Conservation (phyloP, 768 basidiomycete genomes). For the Russula earlei region DNA sequence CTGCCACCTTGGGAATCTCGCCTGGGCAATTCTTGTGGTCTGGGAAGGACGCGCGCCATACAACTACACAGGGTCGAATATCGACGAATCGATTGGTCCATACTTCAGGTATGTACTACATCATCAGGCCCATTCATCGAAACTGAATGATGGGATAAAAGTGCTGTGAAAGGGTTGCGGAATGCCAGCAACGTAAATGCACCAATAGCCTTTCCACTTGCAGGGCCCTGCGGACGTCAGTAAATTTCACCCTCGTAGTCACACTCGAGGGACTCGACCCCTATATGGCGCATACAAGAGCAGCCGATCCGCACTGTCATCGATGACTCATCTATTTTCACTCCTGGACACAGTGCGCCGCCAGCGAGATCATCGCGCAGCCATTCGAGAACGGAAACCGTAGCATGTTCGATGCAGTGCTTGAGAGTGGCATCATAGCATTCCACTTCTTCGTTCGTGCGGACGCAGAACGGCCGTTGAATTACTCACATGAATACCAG, state of each 20-base stretch:
- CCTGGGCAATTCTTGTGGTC: constrained; percentile 29
- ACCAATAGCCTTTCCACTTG: background rate
- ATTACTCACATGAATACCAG: constrained; percentile 52
- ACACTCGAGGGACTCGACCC: too few species aligned
- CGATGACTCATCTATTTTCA: constrained; percentile 48
- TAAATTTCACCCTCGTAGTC: constrained; percentile 26
- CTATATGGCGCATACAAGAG: constrained; percentile 41
- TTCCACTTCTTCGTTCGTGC: constrained; percentile 43
- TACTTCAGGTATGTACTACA: constrained; percentile 45
- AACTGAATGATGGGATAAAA: constrained; percentile 20
- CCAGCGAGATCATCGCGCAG: constrained; percentile 52
- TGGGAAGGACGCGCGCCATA: constrained; percentile 48
- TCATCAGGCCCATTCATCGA: background rate
- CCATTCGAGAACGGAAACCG: constrained; percentile 28
- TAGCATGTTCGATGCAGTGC: constrained; percentile 28
- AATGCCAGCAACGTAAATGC: constrained; percentile 41
- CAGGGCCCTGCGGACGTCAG: background rate
- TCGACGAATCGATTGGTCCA: constrained; percentile 41
- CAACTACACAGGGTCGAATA: constrained; percentile 32
- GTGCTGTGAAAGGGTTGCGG: constrained; percentile 46
- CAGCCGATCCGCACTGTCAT: constrained; percentile 45
- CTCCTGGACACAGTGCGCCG: constrained; percentile 38
- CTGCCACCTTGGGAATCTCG: background rate
- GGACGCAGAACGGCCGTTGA: constrained; percentile 36
- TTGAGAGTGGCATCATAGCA: constrained; percentile 37